These are phyloP conservation scores for Rhynchospora breviuscula DNA, from an alignment of 176 grass and related monocot genomes.

Conservation along the genomic window DNA sequence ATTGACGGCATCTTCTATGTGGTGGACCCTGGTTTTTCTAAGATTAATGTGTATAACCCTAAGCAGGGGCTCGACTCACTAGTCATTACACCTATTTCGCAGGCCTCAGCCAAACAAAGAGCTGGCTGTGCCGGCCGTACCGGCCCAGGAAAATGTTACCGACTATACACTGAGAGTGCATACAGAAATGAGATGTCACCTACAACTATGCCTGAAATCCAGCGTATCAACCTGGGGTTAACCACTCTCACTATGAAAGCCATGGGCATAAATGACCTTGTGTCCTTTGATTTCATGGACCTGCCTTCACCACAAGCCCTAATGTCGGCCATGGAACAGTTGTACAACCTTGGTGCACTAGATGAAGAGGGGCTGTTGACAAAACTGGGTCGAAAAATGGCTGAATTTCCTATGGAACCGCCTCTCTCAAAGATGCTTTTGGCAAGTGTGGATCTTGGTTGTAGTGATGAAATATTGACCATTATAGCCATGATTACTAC, in stretches of 20 bases:
- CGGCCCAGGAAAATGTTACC: constrained; percentile 81
- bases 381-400: constrained; percentile 92
- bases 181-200: constrained; percentile 92
- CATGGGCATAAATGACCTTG: constrained; percentile 91
- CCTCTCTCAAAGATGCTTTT: constrained; percentile 91
- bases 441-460: constrained; percentile 87
- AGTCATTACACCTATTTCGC: constrained; percentile 90
- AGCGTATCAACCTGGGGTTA: constrained; percentile 74
- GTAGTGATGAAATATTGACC: constrained; percentile 85
- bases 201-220: constrained; percentile 89
- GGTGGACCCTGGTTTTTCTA: constrained; percentile 89
- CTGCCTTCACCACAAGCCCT: constrained; percentile 88
- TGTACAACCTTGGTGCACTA: constrained; percentile 81
- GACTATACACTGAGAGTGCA: constrained; percentile 93
- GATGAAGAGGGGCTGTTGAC: constrained; percentile 92
- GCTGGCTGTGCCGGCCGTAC: constrained; percentile 94
- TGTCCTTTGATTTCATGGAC: constrained; percentile 97
- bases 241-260: constrained; percentile 92
- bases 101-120: constrained; percentile 92
- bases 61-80: constrained; percentile 89
- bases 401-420: constrained; percentile 88
- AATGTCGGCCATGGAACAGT: constrained; percentile 86
- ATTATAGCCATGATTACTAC: constrained; percentile 96
- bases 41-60: constrained; percentile 88
- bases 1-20: constrained; percentile 98